phyloP scores from a whole-genome alignment of 192 early-diverging fungal species.

The Mortierella claussenii region DNA sequence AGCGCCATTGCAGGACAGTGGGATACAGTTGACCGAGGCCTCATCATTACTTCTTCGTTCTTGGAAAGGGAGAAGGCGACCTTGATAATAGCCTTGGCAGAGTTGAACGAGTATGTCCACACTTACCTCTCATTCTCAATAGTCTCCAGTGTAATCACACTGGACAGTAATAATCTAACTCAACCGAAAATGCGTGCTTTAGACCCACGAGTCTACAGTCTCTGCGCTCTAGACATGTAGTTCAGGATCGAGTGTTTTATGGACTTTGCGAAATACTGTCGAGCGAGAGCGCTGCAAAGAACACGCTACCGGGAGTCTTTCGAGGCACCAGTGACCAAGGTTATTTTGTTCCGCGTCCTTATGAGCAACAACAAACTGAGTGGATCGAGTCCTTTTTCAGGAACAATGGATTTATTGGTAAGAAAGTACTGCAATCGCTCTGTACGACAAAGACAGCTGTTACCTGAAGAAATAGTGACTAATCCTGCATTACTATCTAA shows the following conservation, averaged over 20 bases:
- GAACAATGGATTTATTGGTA: constrained; percentile 51
- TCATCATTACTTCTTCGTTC: constrained; percentile 28
- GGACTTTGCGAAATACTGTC: constrained; percentile 32
- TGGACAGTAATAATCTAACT: no score
- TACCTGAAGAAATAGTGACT: no score
- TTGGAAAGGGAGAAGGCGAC: constrained; percentile 19
- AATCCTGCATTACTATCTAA: no score
- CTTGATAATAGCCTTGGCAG: not conserved
- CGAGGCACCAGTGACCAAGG: constrained; percentile 37
- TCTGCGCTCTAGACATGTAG: constrained; percentile 8
- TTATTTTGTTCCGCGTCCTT: constrained; percentile 29
- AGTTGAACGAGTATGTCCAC: constrained; percentile 32
- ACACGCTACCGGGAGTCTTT: constrained; percentile 19
- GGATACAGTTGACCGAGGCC: constrained; percentile 34
- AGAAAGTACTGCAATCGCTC: no score
- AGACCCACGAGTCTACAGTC: constrained; percentile 28
- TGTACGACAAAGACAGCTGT: no score
- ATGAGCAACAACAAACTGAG: constrained; percentile 43
- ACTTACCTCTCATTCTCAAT: not conserved
- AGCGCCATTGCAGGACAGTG: constrained; percentile 30
- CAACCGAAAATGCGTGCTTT: not conserved
- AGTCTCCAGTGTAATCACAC: not conserved
- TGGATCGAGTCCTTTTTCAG: constrained; percentile 49
- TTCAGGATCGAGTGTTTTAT: constrained; percentile 41
- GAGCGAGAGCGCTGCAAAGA: constrained; percentile 4